Base-by-base conservation (phyloP, 345 rosid species). In the Linum usitatissimum region DNA sequence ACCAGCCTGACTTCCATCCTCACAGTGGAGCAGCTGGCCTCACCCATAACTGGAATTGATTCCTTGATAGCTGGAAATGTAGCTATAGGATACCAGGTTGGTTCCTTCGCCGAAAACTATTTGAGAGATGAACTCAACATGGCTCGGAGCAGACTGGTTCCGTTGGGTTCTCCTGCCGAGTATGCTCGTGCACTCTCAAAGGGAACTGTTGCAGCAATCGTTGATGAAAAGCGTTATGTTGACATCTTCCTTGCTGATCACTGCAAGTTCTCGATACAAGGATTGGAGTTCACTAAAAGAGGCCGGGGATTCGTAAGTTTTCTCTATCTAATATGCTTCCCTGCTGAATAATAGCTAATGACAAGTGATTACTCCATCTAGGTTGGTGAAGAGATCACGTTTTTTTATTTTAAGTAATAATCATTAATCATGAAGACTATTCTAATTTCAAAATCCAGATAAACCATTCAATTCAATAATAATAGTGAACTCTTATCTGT, bases 291-390 rank as follows among this genome's bases (percentile, higher is more conserved):
- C 63, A 71, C 66, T 20, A 71, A 15, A 49, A 36, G 3, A 5
- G 70, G 70, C 2, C 61, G 70, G 69, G 66, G 69, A 30, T 66
- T 71, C 57, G 66, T 70, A 49, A 64, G 74, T 68, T 60, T 30
- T 23, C 28, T 23, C 28, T 2, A 23, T 23, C 28, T 23, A 23
- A 23, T 23, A 23, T 23, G 28, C 28, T 23, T 23, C 28, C 28
- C 28, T 23, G 28, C 28, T 23, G 28, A 23, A 23, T 23, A 23
- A 23, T 23, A 23, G 28, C 2, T 23, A 23, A 23, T 23, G 28
- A 23, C 28, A 23, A 23, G 28, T 23, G 28, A 23, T 23, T 23
- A 23, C 28, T 23, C 28, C 28, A 23, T 23, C 28, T 23, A 23
- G 28, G 1, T 23, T 23, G 28, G 28, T 23, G 28, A 23, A 23